phyloP scores from a whole-genome alignment of 352 stramenopile genomes.

The Phytophthora chlamydospora region DNA sequence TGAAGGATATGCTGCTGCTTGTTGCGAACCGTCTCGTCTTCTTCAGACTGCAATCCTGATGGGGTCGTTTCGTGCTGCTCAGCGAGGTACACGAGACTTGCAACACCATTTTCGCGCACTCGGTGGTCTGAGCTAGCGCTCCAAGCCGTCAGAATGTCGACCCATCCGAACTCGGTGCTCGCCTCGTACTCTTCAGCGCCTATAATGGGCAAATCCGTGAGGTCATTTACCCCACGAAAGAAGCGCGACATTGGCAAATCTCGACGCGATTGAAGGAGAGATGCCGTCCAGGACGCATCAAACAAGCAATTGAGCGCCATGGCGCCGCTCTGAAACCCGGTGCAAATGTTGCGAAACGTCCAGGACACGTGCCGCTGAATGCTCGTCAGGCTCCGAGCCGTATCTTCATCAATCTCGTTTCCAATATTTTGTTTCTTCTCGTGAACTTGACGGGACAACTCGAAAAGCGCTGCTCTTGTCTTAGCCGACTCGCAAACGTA shows the following conservation, averaged over 20 bases:
- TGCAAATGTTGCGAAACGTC: conserved; percentile 71
- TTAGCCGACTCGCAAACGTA: conserved; percentile 54
- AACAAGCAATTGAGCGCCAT: conserved; percentile 54
- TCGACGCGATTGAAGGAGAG: conserved; percentile 61
- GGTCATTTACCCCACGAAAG: conserved; percentile 56
- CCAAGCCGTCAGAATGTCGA: conserved; percentile 83
- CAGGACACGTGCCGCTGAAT: conserved; percentile 48
- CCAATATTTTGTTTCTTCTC: conserved; percentile 30
- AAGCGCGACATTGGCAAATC: conserved; percentile 72
- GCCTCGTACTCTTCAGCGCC: conserved; percentile 81
- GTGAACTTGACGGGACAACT: conserved; percentile 54
- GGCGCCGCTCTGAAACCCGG: conserved; percentile 54
- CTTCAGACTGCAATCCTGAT: conserved; percentile 1
- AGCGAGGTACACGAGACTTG: conserved; percentile 68
- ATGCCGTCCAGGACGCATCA: conserved; percentile 39
- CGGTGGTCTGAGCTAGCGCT: conserved; percentile 55
- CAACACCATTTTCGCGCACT: conserved; percentile 69
- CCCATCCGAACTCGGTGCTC: conserved; percentile 78
- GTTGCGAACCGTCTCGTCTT: conserved; percentile 27
- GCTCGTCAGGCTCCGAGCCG: conserved; percentile 16
- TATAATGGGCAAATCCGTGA: conserved; percentile 73
- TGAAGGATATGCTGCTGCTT: conserved; percentile 75
- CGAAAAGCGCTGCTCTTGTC: conserved; percentile 62
- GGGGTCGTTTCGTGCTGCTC: conserved; percentile 34
- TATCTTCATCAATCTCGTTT: conserved; percentile 18